Percentiles rank a stretch among this genome's conserved stretches.
Conservation (phyloP, 2,329 filamentous ascomycete genomes). For the Alternaria sp. region DNA sequence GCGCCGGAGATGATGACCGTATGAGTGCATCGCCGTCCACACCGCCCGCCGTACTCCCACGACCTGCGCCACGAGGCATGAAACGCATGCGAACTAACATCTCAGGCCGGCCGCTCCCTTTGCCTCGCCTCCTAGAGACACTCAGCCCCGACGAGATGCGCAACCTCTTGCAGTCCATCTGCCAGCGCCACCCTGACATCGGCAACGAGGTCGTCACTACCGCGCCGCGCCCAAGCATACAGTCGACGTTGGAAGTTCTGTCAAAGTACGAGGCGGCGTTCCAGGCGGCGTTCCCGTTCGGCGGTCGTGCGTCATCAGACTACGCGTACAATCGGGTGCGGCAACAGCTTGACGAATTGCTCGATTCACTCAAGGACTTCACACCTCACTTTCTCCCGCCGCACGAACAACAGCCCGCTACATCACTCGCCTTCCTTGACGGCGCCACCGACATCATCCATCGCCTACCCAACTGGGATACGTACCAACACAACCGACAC, state of each 20-base stretch:
- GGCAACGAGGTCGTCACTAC: slow-evolving; percentile 82
- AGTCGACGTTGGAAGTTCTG: slow-evolving; percentile 80
- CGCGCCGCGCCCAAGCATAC: slow-evolving; percentile 86
- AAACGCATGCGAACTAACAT: slow-evolving; percentile 74
- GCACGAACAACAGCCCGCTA: slow-evolving; percentile 81
- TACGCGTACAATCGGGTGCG: slow-evolving; percentile 95
- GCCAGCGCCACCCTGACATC: slow-evolving; percentile 86
- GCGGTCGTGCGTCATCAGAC: slow-evolving; percentile 84
- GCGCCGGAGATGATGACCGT: slow-evolving; percentile 72
- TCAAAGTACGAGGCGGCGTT: slow-evolving; percentile 81
- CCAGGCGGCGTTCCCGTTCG: slow-evolving; percentile 80
- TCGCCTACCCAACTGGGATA: slow-evolving; percentile 88
- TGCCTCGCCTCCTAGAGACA: slow-evolving; percentile 88
- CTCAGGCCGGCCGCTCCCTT: slow-evolving; percentile 69
- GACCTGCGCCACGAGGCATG: slow-evolving; percentile 65
- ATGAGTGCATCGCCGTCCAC: slow-evolving; percentile 89
- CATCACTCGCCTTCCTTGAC: slow-evolving; percentile 87
- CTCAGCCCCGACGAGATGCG: slow-evolving; percentile 86
- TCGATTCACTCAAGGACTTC: slow-evolving; percentile 91
- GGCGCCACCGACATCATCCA: slow-evolving; percentile 91
- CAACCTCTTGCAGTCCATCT: slow-evolving; percentile 86
- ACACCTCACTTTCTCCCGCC: slow-evolving; percentile 95
- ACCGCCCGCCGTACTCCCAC: slow-evolving; percentile 77
- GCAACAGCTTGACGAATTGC: slow-evolving; percentile 77
- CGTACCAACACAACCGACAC: slow-evolving; percentile 85